Evolutionary conservation across 2,329 filamentous ascomycete species (phyloP).

Genomic region (Aspergillus transmontanensis): DNA sequence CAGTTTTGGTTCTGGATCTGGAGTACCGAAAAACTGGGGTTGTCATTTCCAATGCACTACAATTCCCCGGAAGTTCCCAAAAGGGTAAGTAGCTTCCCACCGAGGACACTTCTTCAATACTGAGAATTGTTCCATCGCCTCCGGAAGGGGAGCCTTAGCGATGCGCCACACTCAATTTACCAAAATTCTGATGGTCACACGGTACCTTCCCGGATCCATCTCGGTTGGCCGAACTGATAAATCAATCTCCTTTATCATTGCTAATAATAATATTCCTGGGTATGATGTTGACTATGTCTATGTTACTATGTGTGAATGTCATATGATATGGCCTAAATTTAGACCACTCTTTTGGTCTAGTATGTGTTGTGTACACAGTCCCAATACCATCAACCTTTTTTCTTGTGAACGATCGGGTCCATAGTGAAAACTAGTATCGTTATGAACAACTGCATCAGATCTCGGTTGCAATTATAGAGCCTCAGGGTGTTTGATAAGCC

Average conservation of each 20-base stretch:
- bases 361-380: background rate
- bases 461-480: background rate
- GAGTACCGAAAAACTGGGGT: background rate
- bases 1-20: background rate
- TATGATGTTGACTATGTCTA: background rate
- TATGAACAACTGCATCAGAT: background rate
- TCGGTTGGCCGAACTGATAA: background rate
- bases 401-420: background rate
- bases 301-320: background rate
- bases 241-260: background rate
- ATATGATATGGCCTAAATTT: background rate
- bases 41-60: background rate
- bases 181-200: conserved; percentile 19
- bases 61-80: conserved; percentile 11
- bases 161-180: background rate
- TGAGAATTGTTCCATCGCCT: conserved; percentile 1
- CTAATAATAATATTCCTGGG: background rate
- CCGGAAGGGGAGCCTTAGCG: conserved; percentile 7
- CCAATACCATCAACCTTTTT: no score
- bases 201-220: conserved; percentile 10
- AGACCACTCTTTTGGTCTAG: background rate
- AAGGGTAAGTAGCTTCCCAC: conserved; percentile 10
- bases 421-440: background rate
- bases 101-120: background rate
- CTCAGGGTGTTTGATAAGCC: no score